These are phyloP conservation scores for Ascoidea asiatica DNA, from an alignment of 805 yeast species.

Conservation along the genomic window DNA sequence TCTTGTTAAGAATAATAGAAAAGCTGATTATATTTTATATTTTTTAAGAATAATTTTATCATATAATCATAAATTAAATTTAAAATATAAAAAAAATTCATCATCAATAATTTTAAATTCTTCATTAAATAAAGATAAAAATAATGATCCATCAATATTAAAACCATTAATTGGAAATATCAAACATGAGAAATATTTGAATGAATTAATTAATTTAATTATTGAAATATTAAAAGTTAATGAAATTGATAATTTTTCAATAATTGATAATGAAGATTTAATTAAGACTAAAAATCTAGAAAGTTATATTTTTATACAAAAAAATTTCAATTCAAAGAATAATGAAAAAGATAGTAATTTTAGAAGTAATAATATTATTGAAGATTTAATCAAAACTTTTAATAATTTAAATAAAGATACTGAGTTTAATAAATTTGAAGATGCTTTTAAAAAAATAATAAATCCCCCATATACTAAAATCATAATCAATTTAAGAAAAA, in stretches of 20 bases:
- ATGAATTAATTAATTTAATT: constrained; percentile 7
- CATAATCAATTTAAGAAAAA: background rate
- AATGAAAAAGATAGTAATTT: too few species aligned
- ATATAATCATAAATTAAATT: constrained; percentile 37
- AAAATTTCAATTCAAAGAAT: too few species aligned
- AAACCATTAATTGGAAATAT: constrained; percentile 47
- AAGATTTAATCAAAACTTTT: too few species aligned
- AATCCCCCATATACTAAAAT: background rate
- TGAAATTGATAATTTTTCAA: background rate
- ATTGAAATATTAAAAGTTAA: background rate
- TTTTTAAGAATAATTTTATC: constrained; percentile 50
- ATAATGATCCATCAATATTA: constrained; percentile 24
- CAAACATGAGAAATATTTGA: constrained; percentile 34
- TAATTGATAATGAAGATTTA: background rate
- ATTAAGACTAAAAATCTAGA: too few species aligned
- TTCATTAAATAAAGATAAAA: constrained; percentile 3
- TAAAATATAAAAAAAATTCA: constrained; percentile 23
- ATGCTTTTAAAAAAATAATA: background rate
- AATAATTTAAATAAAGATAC: constrained; percentile 1
- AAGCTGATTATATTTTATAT: constrained; percentile 40
- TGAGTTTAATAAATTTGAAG: background rate
- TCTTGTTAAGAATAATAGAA: constrained; percentile 17
- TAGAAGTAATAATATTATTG: too few species aligned
- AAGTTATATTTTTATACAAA: background rate
- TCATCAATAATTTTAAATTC: constrained; percentile 34